Conservation (phyloP, 768 basidiomycete species). For the Suillus weaverae region DNA sequence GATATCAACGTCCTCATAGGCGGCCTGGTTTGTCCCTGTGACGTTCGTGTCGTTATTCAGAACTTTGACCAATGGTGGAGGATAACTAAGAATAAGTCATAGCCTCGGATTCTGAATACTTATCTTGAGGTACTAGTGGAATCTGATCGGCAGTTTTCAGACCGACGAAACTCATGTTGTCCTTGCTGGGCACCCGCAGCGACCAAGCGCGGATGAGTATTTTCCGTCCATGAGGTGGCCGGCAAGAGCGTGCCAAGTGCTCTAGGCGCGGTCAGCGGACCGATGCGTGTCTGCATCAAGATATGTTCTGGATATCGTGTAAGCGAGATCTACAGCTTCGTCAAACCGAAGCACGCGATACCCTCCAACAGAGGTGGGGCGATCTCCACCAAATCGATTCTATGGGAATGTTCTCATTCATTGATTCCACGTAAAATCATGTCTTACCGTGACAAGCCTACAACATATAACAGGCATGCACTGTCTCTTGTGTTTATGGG, state of each 20-base stretch:
- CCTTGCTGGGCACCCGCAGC: constrained; percentile 27
- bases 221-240: constrained; percentile 20
- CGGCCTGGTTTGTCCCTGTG: neutral
- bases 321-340: constrained; percentile 37
- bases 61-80: neutral
- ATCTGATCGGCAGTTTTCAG: constrained; percentile 35
- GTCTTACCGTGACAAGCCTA: constrained; percentile 37
- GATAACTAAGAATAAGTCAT: neutral
- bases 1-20: neutral
- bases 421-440: neutral
- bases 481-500: constrained; percentile 36
- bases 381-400: constrained; percentile 29
- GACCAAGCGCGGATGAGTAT: constrained; percentile 33
- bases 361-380: too few species aligned
- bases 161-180: constrained; percentile 30
- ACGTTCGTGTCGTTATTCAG: neutral
- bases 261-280: constrained; percentile 24
- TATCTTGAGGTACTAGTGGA: constrained; percentile 45
- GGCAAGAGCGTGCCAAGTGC: constrained; percentile 20
- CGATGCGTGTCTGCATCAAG: too few species aligned
- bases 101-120: constrained; percentile 12
- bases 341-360: constrained; percentile 6
- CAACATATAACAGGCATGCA: constrained; percentile 34
- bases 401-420: neutral
- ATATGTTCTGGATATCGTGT: constrained; percentile 34